A percentile compares a stretch with the other conserved stretches of the same genome.
phyloP scores from a whole-genome alignment of 2,329 filamentous ascomycete species.

The Rasamsonia emersonii region DNA sequence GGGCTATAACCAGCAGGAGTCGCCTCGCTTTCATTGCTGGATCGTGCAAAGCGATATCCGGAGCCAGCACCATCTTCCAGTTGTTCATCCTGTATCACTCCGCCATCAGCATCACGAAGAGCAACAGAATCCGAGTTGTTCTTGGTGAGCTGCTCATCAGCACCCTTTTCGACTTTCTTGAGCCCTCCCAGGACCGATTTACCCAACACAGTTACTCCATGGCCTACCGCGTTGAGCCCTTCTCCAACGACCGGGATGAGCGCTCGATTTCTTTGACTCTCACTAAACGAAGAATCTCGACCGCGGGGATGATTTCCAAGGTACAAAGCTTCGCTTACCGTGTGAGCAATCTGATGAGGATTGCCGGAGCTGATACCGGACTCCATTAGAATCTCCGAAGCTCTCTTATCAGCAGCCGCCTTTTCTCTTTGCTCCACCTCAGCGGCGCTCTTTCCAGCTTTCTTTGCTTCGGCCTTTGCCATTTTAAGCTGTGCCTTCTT shows the following conservation, averaged over 20 bases:
- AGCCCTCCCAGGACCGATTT: constrained; percentile 37
- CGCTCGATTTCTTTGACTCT: constrained; percentile 15
- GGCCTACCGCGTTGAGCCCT: constrained; percentile 43
- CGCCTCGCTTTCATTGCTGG: constrained; percentile 6
- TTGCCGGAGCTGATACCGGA: constrained; percentile 48
- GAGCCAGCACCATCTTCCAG: constrained; percentile 3
- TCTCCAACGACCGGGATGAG: constrained; percentile 42
- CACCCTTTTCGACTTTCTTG: constrained; percentile 29
- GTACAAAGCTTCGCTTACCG: constrained; percentile 38
- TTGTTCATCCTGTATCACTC: not conserved
- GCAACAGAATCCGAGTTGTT: constrained; percentile 26
- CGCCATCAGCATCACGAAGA: not conserved
- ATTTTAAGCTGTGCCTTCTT: constrained; percentile 72
- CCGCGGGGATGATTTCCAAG: constrained; percentile 10
- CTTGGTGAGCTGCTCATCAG: constrained; percentile 27
- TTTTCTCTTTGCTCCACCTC: constrained; percentile 36
- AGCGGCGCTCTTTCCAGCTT: constrained; percentile 40
- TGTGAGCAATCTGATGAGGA: constrained; percentile 47
- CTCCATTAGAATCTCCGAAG: constrained; percentile 35
- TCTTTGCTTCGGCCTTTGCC: constrained; percentile 55
- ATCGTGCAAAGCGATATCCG: constrained; percentile 5
- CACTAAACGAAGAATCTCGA: constrained; percentile 8
- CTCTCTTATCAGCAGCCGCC: constrained; percentile 43
- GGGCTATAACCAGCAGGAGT: constrained; percentile 2
- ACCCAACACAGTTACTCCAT: constrained; percentile 39